phyloP scores from a whole-genome alignment of 169 alveolate species.

The Eimeria brunetti region DNA sequence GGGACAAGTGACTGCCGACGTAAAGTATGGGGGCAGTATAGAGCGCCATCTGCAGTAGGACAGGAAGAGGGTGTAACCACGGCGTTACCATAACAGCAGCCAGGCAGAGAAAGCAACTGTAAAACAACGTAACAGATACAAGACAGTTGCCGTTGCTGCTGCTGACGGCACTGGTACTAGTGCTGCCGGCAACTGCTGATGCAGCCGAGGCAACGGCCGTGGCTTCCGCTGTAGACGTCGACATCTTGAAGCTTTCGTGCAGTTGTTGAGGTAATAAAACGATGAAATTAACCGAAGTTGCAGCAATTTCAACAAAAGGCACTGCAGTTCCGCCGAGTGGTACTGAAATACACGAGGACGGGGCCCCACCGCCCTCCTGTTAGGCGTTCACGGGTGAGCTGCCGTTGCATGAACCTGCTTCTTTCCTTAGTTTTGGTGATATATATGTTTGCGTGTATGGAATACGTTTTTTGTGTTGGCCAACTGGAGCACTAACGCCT shows the following conservation, averaged over 20 bases:
- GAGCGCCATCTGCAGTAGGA: slow-evolving; percentile 83
- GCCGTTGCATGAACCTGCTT: not conserved
- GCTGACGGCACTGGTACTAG: not conserved
- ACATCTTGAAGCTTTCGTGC: not conserved
- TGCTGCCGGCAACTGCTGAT: slow-evolving; percentile 34
- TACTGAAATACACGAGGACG: not conserved
- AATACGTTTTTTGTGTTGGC: not conserved
- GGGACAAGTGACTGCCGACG: slow-evolving; percentile 84
- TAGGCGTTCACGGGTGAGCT: not conserved
- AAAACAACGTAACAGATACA: slow-evolving; percentile 31
- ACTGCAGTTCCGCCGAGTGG: not conserved
- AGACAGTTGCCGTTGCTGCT: slow-evolving; percentile 18
- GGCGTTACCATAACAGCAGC: slow-evolving; percentile 47
- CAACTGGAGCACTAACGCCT: not conserved
- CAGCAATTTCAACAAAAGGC: not conserved
- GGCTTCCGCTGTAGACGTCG: slow-evolving; percentile 34
- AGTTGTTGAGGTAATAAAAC: not conserved
- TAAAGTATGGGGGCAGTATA: slow-evolving; percentile 84
- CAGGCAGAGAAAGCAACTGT: slow-evolving; percentile 50
- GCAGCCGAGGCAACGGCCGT: slow-evolving; percentile 22
- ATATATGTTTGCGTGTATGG: not conserved
- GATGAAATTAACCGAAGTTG: not conserved
- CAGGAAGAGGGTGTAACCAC: slow-evolving; percentile 74
- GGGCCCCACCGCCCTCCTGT: slow-evolving; percentile 21
- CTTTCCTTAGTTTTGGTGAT: not conserved